Evolutionary conservation across 208 protist species (phyloP), one percentile per base, ranked within the genome.

Genomic region (Crithidia fasciculata): DNA sequence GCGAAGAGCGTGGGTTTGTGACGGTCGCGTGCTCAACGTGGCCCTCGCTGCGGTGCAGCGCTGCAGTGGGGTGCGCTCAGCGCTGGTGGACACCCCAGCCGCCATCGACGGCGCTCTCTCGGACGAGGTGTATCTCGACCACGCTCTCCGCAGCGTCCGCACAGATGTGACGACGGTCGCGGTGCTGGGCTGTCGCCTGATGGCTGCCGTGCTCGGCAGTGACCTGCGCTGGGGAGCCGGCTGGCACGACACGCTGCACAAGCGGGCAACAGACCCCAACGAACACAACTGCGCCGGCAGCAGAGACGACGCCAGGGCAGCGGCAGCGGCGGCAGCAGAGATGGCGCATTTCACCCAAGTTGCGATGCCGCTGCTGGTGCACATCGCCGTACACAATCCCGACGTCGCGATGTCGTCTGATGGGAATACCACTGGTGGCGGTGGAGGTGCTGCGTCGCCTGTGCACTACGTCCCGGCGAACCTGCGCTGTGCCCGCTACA

Each of bases 91-190:
- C 64, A 80, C 91, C 6, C 87, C 91, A 3, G 89, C 74, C 0
- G 90, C 71, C 37, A 49, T 81, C 16, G 84, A 93, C 59, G 88
- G 89, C 8, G 47, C 82, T 8, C 78, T 96, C 8, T 90, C 87
- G 3, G 91, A 96, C 67, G 89, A 94, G 67, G 86, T 94, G 18
- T 96, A 96, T 68, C 81, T 96, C 10, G 74, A 72, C 58, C 82
- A 74, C 56, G 85, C 87, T 13, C 58, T 93, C 74, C 74, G 72
- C 40, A 69, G 71, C 44, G 69, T 81, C 18, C 76, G 84, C 28
- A 87, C 79, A 0, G 89, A 96, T 47, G 71, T 80, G 53, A 67
- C 82, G 36, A 87, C 83, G 10, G 53, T 93, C 36, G 91, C 78
- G 39, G 80, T 83, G 36, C 78, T 94, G 4, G 77, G 78, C 18